Evolutionary conservation across 352 stramenopile species (phyloP).

Genomic region (Pythium periplocum): DNA sequence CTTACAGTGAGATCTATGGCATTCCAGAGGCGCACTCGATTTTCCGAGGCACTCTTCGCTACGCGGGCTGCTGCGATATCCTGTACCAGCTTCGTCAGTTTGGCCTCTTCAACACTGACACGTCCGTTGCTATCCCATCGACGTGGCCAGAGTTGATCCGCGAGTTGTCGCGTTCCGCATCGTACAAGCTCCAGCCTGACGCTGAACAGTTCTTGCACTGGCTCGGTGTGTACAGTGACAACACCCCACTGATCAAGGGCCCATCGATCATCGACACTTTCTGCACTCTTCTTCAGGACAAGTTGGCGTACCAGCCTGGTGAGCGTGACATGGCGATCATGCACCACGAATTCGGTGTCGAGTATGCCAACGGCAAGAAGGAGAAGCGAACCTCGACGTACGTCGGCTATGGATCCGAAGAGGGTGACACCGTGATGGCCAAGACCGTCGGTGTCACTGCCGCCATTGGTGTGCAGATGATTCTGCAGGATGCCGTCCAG

Average conservation of each 20-base stretch:
- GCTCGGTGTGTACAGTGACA: slow-evolving; percentile 59
- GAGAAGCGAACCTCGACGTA: slow-evolving; percentile 89
- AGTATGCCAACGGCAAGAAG: slow-evolving; percentile 72
- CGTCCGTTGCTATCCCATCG: slow-evolving; percentile 31
- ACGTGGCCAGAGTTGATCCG: slow-evolving; percentile 86
- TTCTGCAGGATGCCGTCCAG: slow-evolving; percentile 87
- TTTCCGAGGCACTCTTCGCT: slow-evolving; percentile 93
- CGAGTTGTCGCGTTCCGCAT: slow-evolving; percentile 32
- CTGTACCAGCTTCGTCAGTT: slow-evolving; percentile 89
- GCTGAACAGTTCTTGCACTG: slow-evolving; percentile 71
- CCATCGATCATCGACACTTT: slow-evolving; percentile 80
- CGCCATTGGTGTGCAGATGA: slow-evolving; percentile 91
- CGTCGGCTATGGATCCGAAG: slow-evolving; percentile 87
- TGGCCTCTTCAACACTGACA: slow-evolving; percentile 83
- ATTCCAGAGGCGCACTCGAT: slow-evolving; percentile 89
- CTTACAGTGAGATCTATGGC: slow-evolving; percentile 93
- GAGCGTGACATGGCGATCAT: slow-evolving; percentile 96
- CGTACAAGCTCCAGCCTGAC: slow-evolving; percentile 36
- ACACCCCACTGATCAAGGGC: slow-evolving; percentile 46
- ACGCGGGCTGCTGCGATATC: slow-evolving; percentile 89
- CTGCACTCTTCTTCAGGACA: slow-evolving; percentile 82
- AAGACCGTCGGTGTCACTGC: slow-evolving; percentile 94
- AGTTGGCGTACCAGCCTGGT: slow-evolving; percentile 82
- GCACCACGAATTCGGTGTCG: slow-evolving; percentile 87
- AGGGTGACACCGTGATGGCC: slow-evolving; percentile 93